Conservation (phyloP, 2,329 filamentous ascomycete genomes). For the Fusarium lyarnte region DNA sequence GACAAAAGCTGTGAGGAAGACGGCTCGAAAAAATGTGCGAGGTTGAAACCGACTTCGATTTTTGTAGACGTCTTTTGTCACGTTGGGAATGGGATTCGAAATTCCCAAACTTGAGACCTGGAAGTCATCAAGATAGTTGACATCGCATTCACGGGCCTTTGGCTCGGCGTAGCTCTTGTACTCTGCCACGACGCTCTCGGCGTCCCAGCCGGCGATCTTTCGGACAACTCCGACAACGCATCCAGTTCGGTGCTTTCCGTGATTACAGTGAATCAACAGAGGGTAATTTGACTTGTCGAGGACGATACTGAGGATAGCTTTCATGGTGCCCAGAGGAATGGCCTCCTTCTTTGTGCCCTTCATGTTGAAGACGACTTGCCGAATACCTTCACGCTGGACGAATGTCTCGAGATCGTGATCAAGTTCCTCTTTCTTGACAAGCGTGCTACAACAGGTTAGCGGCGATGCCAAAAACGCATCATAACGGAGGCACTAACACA, state of each 20-base stretch:
- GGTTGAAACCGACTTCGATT: constrained; percentile 41
- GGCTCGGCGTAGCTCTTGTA: constrained; percentile 73
- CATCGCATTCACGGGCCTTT: constrained; percentile 68
- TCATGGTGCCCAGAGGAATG: constrained; percentile 74
- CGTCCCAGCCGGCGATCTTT: constrained; percentile 74
- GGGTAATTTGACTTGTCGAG: constrained; percentile 80
- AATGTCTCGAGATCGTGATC: constrained; percentile 66
- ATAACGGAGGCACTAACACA: constrained; percentile 63
- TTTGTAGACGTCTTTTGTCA: constrained; percentile 2
- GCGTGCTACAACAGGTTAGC: constrained; percentile 57
- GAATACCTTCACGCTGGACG: constrained; percentile 72
- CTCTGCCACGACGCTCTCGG: constrained; percentile 72
- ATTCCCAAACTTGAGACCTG: constrained; percentile 51
- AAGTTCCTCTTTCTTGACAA: constrained; percentile 70
- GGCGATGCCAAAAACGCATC: neutral
- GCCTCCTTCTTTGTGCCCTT: constrained; percentile 86
- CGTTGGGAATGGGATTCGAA: neutral
- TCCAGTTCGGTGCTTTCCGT: constrained; percentile 92
- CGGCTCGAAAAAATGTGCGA: constrained; percentile 54
- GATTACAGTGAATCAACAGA: constrained; percentile 90
- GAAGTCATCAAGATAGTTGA: constrained; percentile 66
- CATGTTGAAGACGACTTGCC: constrained; percentile 79
- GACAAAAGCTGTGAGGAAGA: constrained; percentile 55
- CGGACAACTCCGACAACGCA: constrained; percentile 86
- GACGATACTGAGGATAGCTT: constrained; percentile 74